Percentiles rank a stretch among this genome's conserved stretches.
phyloP scores from a whole-genome alignment of 345 rosid genomes.

The Rhizophora apiculata region DNA sequence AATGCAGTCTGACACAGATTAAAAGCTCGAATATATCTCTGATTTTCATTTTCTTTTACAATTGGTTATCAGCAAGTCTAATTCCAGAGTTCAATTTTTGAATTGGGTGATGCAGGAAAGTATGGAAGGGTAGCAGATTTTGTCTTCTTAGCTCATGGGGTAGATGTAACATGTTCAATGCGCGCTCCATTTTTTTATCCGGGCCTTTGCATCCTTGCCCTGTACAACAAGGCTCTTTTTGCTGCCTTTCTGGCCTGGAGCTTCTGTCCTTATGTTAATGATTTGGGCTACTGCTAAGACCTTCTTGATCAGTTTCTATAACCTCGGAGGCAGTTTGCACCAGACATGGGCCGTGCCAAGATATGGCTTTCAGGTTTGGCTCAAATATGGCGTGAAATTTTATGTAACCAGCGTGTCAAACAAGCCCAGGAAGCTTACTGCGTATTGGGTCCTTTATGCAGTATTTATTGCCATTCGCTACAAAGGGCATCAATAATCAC shows the following conservation, averaged over 20 bases:
- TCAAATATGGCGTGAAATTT: not conserved
- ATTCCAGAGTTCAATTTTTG: too few relatives aligned
- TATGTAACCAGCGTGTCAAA: too few relatives aligned
- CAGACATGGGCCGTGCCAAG: slow-evolving; percentile 89
- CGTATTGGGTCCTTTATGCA: slow-evolving; percentile 22
- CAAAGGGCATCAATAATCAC: slow-evolving; percentile 68
- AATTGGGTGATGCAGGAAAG: too few relatives aligned
- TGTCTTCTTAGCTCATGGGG: slow-evolving; percentile 91
- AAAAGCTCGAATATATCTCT: too few relatives aligned
- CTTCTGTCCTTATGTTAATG: slow-evolving; percentile 41
- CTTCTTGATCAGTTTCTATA: slow-evolving; percentile 56
- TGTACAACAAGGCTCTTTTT: slow-evolving; percentile 39
- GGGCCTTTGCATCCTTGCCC: slow-evolving; percentile 60
- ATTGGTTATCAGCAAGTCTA: too few relatives aligned
- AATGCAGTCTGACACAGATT: too few relatives aligned
- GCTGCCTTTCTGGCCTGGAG: slow-evolving; percentile 44
- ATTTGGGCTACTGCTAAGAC: slow-evolving; percentile 82
- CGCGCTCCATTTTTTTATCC: slow-evolving; percentile 59
- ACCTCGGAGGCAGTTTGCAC: slow-evolving; percentile 58
- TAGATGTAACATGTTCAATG: slow-evolving; percentile 59
- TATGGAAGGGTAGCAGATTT: slow-evolving; percentile 66
- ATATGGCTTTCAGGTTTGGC: slow-evolving; percentile 75
- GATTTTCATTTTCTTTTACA: too few relatives aligned
- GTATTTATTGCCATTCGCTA: slow-evolving; percentile 95
- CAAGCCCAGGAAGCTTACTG: too few relatives aligned